A percentile compares a stretch with the other conserved stretches of the same genome.
Evolutionary conservation across 148 eudicot genomes (phyloP).

Genomic region (Camellia lanceoleosa): DNA sequence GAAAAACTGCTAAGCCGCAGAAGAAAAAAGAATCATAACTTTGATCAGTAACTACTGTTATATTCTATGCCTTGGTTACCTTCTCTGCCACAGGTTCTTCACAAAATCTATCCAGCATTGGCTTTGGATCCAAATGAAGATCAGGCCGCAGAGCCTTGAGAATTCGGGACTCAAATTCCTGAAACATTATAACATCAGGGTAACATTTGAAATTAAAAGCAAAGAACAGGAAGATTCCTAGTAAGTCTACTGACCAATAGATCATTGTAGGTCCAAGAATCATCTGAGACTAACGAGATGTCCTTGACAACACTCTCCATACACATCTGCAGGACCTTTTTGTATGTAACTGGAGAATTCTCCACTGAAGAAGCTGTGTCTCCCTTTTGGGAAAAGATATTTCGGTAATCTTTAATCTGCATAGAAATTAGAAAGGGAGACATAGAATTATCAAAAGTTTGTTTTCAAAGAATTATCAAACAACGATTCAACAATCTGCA

Average conservation of each 20-base stretch:
- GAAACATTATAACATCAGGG: not conserved
- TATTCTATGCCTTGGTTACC: conserved; percentile 6
- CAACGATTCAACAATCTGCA: not conserved
- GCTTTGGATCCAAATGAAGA: conserved; percentile 18
- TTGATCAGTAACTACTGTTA: not conserved
- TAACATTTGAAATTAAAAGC: conserved; percentile 1
- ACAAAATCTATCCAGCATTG: conserved; percentile 2
- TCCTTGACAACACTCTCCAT: conserved; percentile 16
- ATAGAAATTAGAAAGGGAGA: not conserved
- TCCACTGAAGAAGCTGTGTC: not conserved
- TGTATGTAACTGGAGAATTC: not conserved
- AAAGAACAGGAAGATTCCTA: not conserved
- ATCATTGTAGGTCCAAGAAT: conserved; percentile 22
- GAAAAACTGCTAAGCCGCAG: not conserved
- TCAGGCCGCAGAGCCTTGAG: conserved; percentile 18
- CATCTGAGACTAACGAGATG: conserved; percentile 8
- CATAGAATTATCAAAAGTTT: not conserved
- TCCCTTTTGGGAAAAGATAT: not conserved
- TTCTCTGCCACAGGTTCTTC: not conserved
- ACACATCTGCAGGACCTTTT: conserved; percentile 17
- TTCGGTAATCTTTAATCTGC: conserved; percentile 14
- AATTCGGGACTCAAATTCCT: conserved; percentile 14
- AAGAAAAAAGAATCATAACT: not conserved
- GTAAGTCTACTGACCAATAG: conserved; percentile 11
- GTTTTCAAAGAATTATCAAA: not conserved